Base-by-base conservation (phyloP, 768 basidiomycete species). In the Jaapia argillacea region DNA sequence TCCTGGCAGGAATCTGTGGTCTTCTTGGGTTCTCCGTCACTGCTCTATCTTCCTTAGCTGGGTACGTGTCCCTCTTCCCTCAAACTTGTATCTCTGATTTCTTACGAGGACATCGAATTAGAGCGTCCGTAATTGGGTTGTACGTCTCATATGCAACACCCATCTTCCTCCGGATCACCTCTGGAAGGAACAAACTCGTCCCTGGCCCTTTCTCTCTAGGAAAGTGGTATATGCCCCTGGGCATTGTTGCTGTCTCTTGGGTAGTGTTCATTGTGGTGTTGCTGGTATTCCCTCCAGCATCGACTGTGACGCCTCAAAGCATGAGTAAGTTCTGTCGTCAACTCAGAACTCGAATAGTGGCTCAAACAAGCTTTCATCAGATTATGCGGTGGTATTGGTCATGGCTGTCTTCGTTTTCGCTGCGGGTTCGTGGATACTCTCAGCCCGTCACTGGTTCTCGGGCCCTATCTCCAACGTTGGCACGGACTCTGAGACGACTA, bases 91-190 rank as follows among this genome's bases (percentile, higher is more conserved):
- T n/a, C n/a, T 62, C 3, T 36, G 22, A 3, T 25, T 27, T 36
- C 20, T 16, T 10, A 7, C 3, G 38, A 20, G 22, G 5, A n/a
- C 10, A 1, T 18, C 24, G 5, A 7, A 12, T 1, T 51, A 84
- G 81, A 5, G 72, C 82, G 7, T 68, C 83, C 3, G 82, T 85
- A 5, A 81, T 84, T 43, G 81, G 83, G 3, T 55, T 85, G 26
- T 85, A 85, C 48, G 71, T 74, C 1, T 79, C 76, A 5, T 84
- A 85, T 51, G 73, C 72, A 1, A 66, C 72, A 1, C 82, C 82
- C 2, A 82, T 85, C 40, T 75, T 85, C 50, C 68, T 85, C 24
- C 71, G 82, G 26, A 77, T 85, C 48, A 84, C 82, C 0, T 83
- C 74, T 21, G 83, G 83, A 5, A 66, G 79, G 36, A 51, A 74